phyloP scores from a whole-genome alignment of 305 asterid species.

The Fraxinus ornus region DNA sequence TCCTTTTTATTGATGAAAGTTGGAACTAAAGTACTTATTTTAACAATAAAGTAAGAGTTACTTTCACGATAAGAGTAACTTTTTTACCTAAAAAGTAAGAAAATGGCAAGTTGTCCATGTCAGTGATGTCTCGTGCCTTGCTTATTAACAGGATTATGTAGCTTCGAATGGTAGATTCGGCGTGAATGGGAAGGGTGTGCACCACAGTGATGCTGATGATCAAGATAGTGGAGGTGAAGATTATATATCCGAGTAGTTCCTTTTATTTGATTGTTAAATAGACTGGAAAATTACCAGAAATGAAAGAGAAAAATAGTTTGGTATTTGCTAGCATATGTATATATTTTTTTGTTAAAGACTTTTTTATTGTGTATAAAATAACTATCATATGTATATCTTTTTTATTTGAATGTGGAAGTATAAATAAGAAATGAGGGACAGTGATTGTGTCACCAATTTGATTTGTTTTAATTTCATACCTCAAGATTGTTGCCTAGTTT shows the following conservation, averaged over 20 bases:
- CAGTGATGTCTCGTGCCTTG: background rate
- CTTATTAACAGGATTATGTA: constrained; percentile 50
- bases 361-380: background rate
- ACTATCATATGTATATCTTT: background rate
- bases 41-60: background rate
- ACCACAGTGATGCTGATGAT: constrained; percentile 56
- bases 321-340: background rate
- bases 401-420: background rate
- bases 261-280: background rate
- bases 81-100: background rate
- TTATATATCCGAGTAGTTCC: constrained; percentile 61
- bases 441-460: background rate
- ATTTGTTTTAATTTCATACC: background rate
- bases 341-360: background rate
- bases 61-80: background rate
- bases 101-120: background rate
- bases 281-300: background rate
- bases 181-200: constrained; percentile 39
- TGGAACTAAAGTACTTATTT: background rate
- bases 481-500: background rate
- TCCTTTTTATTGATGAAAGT: background rate
- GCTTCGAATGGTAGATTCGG: constrained; percentile 50
- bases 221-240: constrained; percentile 76
- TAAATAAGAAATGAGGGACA: background rate
- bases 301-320: background rate